Conservation (phyloP, 1,284 basidiomycete species). For the Quambalaria eucalypti region DNA sequence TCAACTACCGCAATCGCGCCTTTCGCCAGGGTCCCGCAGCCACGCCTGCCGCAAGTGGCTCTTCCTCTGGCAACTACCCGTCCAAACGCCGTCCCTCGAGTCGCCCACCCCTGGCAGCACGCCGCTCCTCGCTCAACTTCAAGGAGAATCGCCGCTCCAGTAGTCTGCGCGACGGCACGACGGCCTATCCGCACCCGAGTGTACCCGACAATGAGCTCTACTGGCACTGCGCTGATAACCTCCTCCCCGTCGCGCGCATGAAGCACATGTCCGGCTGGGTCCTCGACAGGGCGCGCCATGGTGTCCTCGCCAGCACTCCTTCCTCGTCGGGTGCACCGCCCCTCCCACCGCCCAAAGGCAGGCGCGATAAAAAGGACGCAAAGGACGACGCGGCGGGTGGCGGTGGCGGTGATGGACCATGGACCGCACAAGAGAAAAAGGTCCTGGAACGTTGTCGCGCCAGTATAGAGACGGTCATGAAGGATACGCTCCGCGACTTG, state of each 20-base stretch:
- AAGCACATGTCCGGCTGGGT: conserved; percentile 31
- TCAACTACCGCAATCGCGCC: conserved; percentile 21
- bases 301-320: conserved; percentile 13
- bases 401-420: conserved; percentile 1
- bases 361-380: conserved; percentile 12
- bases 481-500: conserved; percentile 27
- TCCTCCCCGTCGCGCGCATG: conserved; percentile 34
- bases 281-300: conserved; percentile 26
- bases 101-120: conserved; percentile 1
- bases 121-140: conserved; percentile 31
- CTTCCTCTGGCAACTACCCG: conserved; percentile 9
- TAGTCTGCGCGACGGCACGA: conserved; percentile 24
- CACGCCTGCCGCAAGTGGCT: conserved; percentile 14
- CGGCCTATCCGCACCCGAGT: conserved; percentile 34
- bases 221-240: conserved; percentile 30
- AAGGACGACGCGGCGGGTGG: neutral
- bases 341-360: conserved; percentile 19
- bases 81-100: neutral
- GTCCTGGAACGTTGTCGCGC: conserved; percentile 12
- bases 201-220: conserved; percentile 37
- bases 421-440: conserved; percentile 22
- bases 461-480: conserved; percentile 16
- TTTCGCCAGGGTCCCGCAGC: conserved; percentile 21
- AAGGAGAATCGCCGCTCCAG: conserved; percentile 31
- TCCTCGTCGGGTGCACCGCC: conserved; percentile 6